Base-by-base conservation (phyloP, 1,284 basidiomycete species). In the Boletus calvinii region DNA sequence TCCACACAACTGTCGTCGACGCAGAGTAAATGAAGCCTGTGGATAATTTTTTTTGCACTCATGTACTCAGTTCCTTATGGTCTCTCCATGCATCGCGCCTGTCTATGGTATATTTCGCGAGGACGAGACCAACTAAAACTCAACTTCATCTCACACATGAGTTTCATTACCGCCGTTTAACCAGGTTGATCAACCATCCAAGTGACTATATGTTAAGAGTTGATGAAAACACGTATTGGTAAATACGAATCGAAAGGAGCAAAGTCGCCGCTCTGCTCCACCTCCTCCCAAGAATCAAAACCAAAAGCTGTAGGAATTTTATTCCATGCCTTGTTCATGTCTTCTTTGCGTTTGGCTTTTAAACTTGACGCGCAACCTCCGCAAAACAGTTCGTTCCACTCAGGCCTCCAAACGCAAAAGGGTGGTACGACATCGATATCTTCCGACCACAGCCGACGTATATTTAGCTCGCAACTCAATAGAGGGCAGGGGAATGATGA, bases 1-100 rank as follows among this genome's bases (percentile, higher is more conserved):
- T 94, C 63, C 81, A 92, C 79, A 94, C 90, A 56, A 77, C 80
- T 44, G 81, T 87, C 55, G 86, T 90, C 56, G 92, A 94, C 69
- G 80, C 80, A 62, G 87, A 88, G 77, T 85, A 78, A 70, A 46
- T 42, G 40, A 46, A 32, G 39, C 31, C 31, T 37, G n/a, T 6
- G 35, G 44, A 53, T 34, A 38, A 45, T 32, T 55, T 47, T 41
- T 20, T 41, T 57, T 49, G 35, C 46, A 41, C 26, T 35, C 51
- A 36, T 65, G 54, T 67, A 62, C 30, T 50, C 48, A 41, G 7
- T 35, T 34, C 35, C 26, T 18, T 54, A 54, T 55, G 44, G 46
- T 43, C 34, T 38, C 51, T 11, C 15, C 50, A 58, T 60, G 59
- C 56, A 46, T 52, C 42, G 30, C 47, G 20, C 46, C n/a, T 50